phyloP scores from a whole-genome alignment of 1,284 basidiomycete species.

The Takashimella tepidaria region DNA sequence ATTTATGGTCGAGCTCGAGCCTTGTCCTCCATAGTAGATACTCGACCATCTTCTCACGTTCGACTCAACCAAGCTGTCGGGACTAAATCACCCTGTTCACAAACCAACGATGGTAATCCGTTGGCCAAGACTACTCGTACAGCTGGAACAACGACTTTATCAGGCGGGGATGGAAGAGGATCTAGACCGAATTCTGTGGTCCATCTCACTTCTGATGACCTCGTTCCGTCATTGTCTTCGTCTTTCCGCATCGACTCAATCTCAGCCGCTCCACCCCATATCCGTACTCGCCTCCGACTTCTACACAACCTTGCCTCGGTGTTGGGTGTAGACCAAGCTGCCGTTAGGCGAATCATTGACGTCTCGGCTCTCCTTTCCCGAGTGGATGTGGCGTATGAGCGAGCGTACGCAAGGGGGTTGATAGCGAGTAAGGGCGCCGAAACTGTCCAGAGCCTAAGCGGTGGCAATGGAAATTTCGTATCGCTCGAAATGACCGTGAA shows the following conservation, averaged over 20 bases:
- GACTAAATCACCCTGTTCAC: neutral
- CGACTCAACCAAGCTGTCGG: neutral
- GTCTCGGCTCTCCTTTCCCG: conserved; percentile 26
- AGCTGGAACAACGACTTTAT: no score
- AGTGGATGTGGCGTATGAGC: conserved; percentile 27
- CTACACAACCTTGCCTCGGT: conserved; percentile 24
- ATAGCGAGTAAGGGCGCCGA: neutral
- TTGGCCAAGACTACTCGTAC: no score
- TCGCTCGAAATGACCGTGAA: neutral
- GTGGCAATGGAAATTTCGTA: neutral
- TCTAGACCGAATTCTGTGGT: no score
- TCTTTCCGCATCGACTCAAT: neutral
- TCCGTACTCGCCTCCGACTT: conserved; percentile 19
- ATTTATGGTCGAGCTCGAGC: conserved; percentile 1
- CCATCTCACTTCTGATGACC: no score
- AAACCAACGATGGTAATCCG: no score
- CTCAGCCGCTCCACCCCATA: conserved; percentile 24
- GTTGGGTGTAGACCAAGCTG: conserved; percentile 20
- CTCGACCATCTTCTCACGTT: neutral
- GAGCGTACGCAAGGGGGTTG: conserved; percentile 1
- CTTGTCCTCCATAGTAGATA: neutral
- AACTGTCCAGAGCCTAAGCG: neutral
- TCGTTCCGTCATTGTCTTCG: neutral
- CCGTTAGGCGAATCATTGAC: conserved; percentile 23
- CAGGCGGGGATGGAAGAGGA: no score